phyloP scores from a whole-genome alignment of 2,329 filamentous ascomycete species.

The Fusarium sp. region DNA sequence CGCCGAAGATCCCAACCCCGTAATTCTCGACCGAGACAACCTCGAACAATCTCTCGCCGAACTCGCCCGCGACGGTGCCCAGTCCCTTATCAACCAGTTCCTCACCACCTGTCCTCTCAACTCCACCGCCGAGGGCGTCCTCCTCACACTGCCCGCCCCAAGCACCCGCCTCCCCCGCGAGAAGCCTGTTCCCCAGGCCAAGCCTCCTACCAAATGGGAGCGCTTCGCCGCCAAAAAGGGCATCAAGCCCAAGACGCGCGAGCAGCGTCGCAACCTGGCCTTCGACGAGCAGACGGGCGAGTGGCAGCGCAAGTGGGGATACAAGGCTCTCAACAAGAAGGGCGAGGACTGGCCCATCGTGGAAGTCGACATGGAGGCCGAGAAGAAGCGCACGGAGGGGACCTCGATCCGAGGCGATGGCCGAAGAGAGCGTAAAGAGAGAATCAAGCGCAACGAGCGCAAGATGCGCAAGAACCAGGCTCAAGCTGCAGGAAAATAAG shows the following conservation, averaged over 20 bases:
- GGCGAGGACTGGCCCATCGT: slow-evolving; percentile 86
- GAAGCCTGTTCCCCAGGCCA: slow-evolving; percentile 87
- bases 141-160: slow-evolving; percentile 80
- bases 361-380: slow-evolving; percentile 86
- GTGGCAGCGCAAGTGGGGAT: slow-evolving; percentile 96
- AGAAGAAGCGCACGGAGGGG: slow-evolving; percentile 72
- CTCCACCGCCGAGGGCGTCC: slow-evolving; percentile 77
- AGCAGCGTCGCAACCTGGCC: slow-evolving; percentile 78
- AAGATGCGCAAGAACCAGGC: slow-evolving; percentile 76
- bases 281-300: slow-evolving; percentile 88
- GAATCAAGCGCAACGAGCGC: slow-evolving; percentile 77
- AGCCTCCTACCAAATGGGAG: slow-evolving; percentile 93
- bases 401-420: slow-evolving; percentile 73
- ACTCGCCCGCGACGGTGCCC: slow-evolving; percentile 88
- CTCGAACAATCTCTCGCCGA: slow-evolving; percentile 78
- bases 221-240: slow-evolving; percentile 97
- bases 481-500: slow-evolving; percentile 47
- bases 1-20: slow-evolving; percentile 87
- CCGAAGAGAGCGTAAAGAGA: slow-evolving; percentile 75
- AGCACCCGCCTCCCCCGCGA: slow-evolving; percentile 84
- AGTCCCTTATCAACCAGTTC: slow-evolving; percentile 93
- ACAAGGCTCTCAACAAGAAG: slow-evolving; percentile 89
- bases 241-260: slow-evolving; percentile 88
- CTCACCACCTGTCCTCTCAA: slow-evolving; percentile 87
- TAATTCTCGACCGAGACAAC: slow-evolving; percentile 66